Evolutionary conservation across 768 basidiomycete genomes (phyloP).

Genomic region (Tylopilus vinaceipallidus): DNA sequence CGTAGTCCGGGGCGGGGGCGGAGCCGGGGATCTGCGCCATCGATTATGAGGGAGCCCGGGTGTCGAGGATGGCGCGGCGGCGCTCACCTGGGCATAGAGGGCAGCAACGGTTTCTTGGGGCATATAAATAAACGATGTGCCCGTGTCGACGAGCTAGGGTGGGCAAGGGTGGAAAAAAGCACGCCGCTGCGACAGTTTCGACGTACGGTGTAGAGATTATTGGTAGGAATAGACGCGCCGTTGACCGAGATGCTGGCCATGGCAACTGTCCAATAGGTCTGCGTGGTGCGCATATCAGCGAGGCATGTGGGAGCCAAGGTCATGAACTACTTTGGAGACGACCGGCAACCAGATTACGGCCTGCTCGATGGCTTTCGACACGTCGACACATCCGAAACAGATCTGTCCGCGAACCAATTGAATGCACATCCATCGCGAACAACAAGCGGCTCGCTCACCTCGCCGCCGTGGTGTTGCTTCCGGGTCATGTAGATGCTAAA

Average conservation of each 20-base stretch:
- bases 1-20: conserved; percentile 39
- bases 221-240: conserved; percentile 9
- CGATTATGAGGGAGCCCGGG: fast-evolving
- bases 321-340: conserved; percentile 33
- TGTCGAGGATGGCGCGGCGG: not conserved
- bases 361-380: conserved; percentile 28
- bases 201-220: conserved; percentile 16
- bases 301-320: not conserved
- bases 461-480: conserved; percentile 40
- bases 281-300: not conserved
- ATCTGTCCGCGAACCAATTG: not conserved
- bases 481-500: conserved; percentile 63
- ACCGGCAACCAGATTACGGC: conserved; percentile 37
- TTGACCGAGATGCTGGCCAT: conserved; percentile 47
- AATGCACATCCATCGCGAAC: not conserved
- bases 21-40: conserved; percentile 52
- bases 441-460: conserved; percentile 34
- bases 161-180: too few species aligned
- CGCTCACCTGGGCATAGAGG: conserved; percentile 46
- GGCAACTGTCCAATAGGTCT: conserved; percentile 62
- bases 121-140: conserved; percentile 64
- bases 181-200: conserved; percentile 1
- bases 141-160: conserved; percentile 61
- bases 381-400: conserved; percentile 34
- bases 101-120: conserved; percentile 40